Base-by-base conservation (phyloP, 1,284 basidiomycete species). In the Cryptococcus floricola region DNA sequence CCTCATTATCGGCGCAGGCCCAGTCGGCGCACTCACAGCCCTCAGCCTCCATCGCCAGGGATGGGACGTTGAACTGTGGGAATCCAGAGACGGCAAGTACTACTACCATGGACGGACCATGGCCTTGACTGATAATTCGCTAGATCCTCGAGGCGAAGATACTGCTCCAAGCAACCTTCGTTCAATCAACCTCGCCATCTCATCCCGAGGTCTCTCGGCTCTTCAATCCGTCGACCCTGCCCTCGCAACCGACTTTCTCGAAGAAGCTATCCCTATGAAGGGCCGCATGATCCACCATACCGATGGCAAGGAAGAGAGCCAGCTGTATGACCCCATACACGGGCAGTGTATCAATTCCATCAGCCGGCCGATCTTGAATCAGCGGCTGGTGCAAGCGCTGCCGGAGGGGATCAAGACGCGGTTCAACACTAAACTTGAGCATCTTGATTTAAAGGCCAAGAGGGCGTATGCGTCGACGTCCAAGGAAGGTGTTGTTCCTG, bases 101-200 rank as follows among this genome's bases (percentile, higher is more conserved):
- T 44, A 16, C 19, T 10, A 12, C 10, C 8, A 13, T 41, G 14
- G 6, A 18, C 16, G 27, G 27, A 23, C 23, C 23, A 3, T 38
- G 38, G 39, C 43, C 27, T 13, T 23, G 25, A 18, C 28, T 46
- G 12, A 39, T 27, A 16, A 2, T 9, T 18, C 25, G 3, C 1
- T 42, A 77, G 76, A 77, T 62, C 73, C 76, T 12, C 52, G 76
- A 57, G 70, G 69, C 1, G 62, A 68, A 41, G 64, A 67, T 28
- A 58, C 69, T 3, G 57, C 66, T 8, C 69, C 72, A 42, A 70
- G 65, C 6, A 75, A 74, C 58, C 62, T 75, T 65, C 85, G 95
- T 57, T 95, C 91, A 54, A 97, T 98, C 79, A 98, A 98, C 79
- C 82, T 98, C 51, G 94, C 94, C 38, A 91, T 98, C 62, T 97